Evolutionary conservation across 176 grass and related monocot genomes (phyloP).

Genomic region (Musa itinerans): DNA sequence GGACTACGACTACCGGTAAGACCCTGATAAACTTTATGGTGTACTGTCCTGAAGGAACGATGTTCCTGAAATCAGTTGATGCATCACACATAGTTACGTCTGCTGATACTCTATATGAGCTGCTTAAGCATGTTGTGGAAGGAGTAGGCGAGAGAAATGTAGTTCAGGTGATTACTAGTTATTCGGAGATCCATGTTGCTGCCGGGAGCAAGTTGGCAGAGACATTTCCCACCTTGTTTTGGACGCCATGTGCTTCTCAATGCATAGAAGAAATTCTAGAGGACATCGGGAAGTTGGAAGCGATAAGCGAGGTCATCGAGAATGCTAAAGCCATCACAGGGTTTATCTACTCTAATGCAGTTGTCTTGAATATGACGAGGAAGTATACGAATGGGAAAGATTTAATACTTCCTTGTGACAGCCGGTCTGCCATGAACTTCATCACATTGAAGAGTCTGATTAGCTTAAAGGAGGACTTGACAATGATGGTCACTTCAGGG

Average conservation of each 20-base stretch:
- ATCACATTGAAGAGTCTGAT: constrained; percentile 72
- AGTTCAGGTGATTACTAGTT: constrained; percentile 76
- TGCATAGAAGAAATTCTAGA: constrained; percentile 85
- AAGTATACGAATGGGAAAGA: constrained; percentile 65
- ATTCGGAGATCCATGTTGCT: constrained; percentile 44
- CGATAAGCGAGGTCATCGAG: constrained; percentile 60
- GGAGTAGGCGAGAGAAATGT: constrained; percentile 65
- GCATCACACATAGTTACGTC: constrained; percentile 58
- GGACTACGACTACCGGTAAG: constrained; percentile 41
- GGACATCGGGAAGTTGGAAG: constrained; percentile 53
- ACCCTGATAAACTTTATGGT: constrained; percentile 79
- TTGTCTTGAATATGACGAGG: constrained; percentile 61
- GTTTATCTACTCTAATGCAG: constrained; percentile 65
- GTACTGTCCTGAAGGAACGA: constrained; percentile 73
- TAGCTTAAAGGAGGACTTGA: constrained; percentile 55
- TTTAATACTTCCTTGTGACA: constrained; percentile 56
- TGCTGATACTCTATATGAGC: constrained; percentile 49
- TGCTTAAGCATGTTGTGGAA: constrained; percentile 64
- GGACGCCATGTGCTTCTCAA: constrained; percentile 62
- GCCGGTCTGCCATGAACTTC: constrained; percentile 59
- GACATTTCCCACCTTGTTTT: constrained; percentile 81
- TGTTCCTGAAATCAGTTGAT: constrained; percentile 80
- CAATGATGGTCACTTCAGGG: constrained; percentile 50
- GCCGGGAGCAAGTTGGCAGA: constrained; percentile 56
- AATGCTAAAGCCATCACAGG: constrained; percentile 71